A percentile compares a stretch with the other conserved stretches of the same genome.
phyloP scores from a whole-genome alignment of 2,329 filamentous ascomycete genomes.

The Alternaria arbusti region DNA sequence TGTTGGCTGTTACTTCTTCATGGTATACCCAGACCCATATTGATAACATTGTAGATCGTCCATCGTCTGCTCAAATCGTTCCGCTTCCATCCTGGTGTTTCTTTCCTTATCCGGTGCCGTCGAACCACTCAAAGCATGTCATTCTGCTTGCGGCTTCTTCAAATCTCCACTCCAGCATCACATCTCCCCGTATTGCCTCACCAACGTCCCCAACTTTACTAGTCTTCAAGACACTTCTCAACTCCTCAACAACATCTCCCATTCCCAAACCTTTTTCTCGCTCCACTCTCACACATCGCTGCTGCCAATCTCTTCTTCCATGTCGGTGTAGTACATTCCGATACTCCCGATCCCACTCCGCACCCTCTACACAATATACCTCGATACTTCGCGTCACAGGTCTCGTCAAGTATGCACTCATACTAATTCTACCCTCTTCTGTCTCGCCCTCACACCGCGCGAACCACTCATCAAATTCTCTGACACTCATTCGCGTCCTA shows the following conservation, averaged over 20 bases:
- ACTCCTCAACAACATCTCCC: conserved; percentile 16
- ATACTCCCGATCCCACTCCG: conserved; percentile 5
- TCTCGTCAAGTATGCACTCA: neutral
- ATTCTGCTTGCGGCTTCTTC: neutral
- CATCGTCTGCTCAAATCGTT: neutral
- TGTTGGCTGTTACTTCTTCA: neutral
- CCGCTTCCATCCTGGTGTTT: neutral
- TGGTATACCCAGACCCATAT: neutral
- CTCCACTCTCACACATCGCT: conserved; percentile 13
- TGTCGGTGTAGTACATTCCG: neutral
- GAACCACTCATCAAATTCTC: neutral
- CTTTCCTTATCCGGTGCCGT: neutral
- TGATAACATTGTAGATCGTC: neutral
- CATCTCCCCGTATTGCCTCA: neutral
- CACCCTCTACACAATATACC: conserved; percentile 6
- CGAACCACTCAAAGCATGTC: neutral
- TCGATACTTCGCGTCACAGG: neutral
- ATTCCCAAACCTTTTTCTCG: conserved; percentile 15
- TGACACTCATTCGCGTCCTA: neutral
- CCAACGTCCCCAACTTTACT: neutral
- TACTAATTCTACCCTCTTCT: neutral
- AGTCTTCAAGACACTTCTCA: conserved; percentile 8
- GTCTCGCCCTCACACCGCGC: neutral
- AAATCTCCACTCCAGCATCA: conserved; percentile 18
- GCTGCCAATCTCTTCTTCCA: neutral